Conservation (phyloP, 352 stramenopile genomes). For the Phytophthora pinifolia region DNA sequence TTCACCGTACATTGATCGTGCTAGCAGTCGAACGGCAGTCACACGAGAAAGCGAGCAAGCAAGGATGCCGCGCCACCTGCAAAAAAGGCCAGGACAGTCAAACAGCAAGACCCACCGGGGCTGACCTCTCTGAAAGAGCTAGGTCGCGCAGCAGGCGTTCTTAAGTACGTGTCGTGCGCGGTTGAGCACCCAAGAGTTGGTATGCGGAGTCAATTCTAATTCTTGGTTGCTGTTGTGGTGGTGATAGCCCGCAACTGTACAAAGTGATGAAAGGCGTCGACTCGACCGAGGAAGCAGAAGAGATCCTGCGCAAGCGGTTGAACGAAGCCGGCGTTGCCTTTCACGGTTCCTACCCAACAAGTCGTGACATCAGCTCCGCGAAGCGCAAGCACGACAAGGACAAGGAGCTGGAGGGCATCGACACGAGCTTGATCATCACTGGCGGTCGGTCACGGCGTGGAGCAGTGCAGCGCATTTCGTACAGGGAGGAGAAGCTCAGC, state of each 20-base stretch:
- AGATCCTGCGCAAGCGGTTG: conserved; percentile 59
- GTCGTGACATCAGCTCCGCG: conserved; percentile 59
- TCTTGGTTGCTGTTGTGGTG: too few species aligned
- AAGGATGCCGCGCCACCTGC: conserved; percentile 12
- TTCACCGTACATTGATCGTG: not conserved
- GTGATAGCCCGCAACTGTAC: conserved; percentile 63
- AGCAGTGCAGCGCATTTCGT: conserved; percentile 29
- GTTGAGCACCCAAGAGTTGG: not conserved
- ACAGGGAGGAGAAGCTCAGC: conserved; percentile 36
- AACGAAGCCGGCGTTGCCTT: conserved; percentile 50
- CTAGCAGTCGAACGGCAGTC: conserved; percentile 10
- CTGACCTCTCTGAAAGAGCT: conserved; percentile 70
- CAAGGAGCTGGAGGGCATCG: conserved; percentile 81
- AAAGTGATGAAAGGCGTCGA: conserved; percentile 45
- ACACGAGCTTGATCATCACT: conserved; percentile 77
- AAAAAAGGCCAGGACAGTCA: conserved; percentile 33
- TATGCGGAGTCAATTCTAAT: too few species aligned
- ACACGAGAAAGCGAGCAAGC: conserved; percentile 19
- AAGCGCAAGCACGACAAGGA: conserved; percentile 72
- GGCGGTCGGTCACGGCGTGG: conserved; percentile 34
- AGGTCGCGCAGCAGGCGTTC: conserved; percentile 57
- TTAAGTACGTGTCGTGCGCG: conserved; percentile 49
- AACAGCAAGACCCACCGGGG: conserved; percentile 42
- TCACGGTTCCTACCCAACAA: conserved; percentile 57
- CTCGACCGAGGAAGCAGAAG: conserved; percentile 50